These are phyloP conservation scores for Globisporangium cylindrosporum DNA, from an alignment of 352 stramenopile genomes.

Conservation along the genomic window DNA sequence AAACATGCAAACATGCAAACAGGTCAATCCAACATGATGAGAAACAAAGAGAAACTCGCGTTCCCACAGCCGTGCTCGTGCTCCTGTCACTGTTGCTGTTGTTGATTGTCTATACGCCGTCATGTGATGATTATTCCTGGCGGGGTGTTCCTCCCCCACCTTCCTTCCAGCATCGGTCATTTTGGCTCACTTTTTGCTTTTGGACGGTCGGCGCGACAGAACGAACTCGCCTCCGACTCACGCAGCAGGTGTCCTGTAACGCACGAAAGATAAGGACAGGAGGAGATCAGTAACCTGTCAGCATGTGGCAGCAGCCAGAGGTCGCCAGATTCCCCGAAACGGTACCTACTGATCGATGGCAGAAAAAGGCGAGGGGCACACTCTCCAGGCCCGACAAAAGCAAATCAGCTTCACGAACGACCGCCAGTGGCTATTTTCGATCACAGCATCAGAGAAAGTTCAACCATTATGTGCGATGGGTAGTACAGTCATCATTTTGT, in stretches of 20 bases:
- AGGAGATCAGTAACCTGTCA: background rate
- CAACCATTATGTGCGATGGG: background rate
- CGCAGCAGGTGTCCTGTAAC: background rate
- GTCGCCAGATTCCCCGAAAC: slow-evolving; percentile 5
- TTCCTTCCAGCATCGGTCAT: too few relatives aligned
- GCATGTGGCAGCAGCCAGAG: background rate
- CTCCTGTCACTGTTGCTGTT: too few relatives aligned
- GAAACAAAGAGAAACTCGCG: too few relatives aligned
- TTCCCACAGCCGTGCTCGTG: too few relatives aligned
- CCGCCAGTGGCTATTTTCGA: background rate
- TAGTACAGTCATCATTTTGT: background rate
- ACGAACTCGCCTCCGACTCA: background rate
- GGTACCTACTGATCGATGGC: background rate
- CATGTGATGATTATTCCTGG: too few relatives aligned
- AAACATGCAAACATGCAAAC: too few relatives aligned
- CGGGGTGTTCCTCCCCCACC: too few relatives aligned
- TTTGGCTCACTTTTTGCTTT: too few relatives aligned
- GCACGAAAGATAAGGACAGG: background rate
- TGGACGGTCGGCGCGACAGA: background rate
- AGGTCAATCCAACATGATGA: too few relatives aligned
- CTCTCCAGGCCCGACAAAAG: background rate
- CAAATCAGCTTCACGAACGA: slow-evolving; percentile 1
- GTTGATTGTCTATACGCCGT: too few relatives aligned
- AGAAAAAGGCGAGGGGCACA: background rate
- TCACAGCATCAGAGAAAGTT: background rate